Percentiles rank a stretch among this genome's conserved stretches.
phyloP scores from a whole-genome alignment of 306 rosid genomes.

The Acacia acuminata region DNA sequence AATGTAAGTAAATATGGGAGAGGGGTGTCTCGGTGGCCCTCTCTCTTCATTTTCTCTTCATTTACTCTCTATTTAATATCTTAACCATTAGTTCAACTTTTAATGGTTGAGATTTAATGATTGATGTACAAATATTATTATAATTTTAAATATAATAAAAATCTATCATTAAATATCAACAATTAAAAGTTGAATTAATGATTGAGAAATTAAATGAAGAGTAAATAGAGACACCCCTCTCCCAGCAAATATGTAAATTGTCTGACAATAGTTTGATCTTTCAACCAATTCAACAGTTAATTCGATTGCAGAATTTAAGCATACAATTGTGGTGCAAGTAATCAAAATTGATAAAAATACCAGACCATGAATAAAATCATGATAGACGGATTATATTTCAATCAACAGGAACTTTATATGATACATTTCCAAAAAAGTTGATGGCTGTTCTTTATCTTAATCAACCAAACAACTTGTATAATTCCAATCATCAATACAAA shows the following conservation, averaged over 20 bases:
- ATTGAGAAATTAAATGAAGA: too few relatives aligned
- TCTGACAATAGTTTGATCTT: not conserved
- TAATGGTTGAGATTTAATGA: too few relatives aligned
- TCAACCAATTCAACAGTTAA: not conserved
- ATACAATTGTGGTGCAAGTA: not conserved
- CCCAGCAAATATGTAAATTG: not conserved
- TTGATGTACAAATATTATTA: too few relatives aligned
- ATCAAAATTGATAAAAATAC: not conserved
- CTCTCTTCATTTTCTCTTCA: too few relatives aligned
- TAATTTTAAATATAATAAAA: too few relatives aligned
- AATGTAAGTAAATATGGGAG: too few relatives aligned
- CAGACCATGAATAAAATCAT: not conserved
- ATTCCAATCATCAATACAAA: conserved; percentile 31
- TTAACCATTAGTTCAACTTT: too few relatives aligned
- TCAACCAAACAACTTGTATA: not conserved
- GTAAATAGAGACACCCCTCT: too few relatives aligned
- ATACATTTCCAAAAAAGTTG: conserved; percentile 8
- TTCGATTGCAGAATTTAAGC: not conserved
- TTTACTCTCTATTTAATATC: too few relatives aligned
- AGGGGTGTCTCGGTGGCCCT: too few relatives aligned
- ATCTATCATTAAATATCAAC: too few relatives aligned
- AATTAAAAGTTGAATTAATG: too few relatives aligned
- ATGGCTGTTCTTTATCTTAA: conserved; percentile 13
- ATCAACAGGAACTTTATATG: conserved; percentile 14
- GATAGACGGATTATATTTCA: not conserved